Evolutionary conservation across 1,284 basidiomycete species (phyloP).

Genomic region (Fomitopsis palustris): DNA sequence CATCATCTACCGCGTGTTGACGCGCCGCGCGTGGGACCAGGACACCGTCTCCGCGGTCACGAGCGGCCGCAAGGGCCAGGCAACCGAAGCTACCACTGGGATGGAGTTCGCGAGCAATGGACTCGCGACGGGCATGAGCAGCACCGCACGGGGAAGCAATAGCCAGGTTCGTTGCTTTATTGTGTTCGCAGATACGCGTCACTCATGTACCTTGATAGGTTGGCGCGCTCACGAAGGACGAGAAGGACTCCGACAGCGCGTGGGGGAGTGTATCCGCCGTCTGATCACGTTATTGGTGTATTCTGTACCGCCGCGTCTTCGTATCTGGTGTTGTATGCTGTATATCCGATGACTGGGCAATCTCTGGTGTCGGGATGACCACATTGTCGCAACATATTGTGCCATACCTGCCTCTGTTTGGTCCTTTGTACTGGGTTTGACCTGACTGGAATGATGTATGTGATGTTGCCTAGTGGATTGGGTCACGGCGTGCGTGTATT

Average conservation of each 20-base stretch:
- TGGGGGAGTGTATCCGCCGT: neutral
- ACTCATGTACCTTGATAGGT: neutral
- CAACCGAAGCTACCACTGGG: neutral
- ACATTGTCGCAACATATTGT: too few relatives aligned
- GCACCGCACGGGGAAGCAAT: neutral
- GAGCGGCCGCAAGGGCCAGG: neutral
- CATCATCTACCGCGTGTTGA: constrained; percentile 17
- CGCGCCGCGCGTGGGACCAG: constrained; percentile 12
- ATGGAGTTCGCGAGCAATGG: neutral
- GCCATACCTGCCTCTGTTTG: too few relatives aligned
- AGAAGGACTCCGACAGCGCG: too few relatives aligned
- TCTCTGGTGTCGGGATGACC: too few relatives aligned
- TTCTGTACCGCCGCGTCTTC: too few relatives aligned
- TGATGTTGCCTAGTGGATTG: too few relatives aligned
- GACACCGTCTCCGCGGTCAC: neutral
- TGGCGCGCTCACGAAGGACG: neutral
- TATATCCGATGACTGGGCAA: too few relatives aligned
- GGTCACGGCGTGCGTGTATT: too few relatives aligned
- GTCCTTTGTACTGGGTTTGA: too few relatives aligned
- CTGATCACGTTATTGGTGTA: neutral
- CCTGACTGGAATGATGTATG: too few relatives aligned
- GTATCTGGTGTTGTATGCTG: too few relatives aligned
- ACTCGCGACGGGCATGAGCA: neutral
- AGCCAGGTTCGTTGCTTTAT: neutral
- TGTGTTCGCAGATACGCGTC: too few relatives aligned